Evolutionary conservation across 768 basidiomycete genomes (phyloP).

Genomic region (Boletus coccyginus): DNA sequence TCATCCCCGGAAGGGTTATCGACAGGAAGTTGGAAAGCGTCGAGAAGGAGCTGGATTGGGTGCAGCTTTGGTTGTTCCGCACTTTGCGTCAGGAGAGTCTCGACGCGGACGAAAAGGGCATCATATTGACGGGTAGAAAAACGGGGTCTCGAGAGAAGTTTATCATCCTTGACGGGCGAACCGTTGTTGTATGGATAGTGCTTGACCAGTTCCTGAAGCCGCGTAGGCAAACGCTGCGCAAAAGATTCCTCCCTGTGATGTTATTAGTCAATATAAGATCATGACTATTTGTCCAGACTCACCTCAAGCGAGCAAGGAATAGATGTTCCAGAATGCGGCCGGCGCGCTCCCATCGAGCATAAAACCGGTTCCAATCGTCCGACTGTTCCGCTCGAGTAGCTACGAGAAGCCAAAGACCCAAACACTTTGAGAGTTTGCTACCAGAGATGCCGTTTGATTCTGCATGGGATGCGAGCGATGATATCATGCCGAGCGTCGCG

Average conservation of each 20-base stretch:
- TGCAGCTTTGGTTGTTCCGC: conserved; percentile 42
- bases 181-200: conserved; percentile 58
- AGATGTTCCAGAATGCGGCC: conserved; percentile 75
- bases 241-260: conserved; percentile 54
- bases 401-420: conserved; percentile 72
- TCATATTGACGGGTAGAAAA: conserved; percentile 65
- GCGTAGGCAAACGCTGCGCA: conserved; percentile 57
- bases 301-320: conserved; percentile 74
- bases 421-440: conserved; percentile 70
- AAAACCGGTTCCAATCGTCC: conserved; percentile 66
- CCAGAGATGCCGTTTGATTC: conserved; percentile 74
- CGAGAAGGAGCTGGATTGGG: conserved; percentile 57
- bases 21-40: conserved; percentile 51
- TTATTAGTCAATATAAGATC: conserved; percentile 3
- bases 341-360: conserved; percentile 69
- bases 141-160: conserved; percentile 58
- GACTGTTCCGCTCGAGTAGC: conserved; percentile 43
- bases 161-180: conserved; percentile 32
- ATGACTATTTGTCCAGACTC: conserved; percentile 7
- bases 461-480: conserved; percentile 67
- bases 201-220: conserved; percentile 67
- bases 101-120: conserved; percentile 66
- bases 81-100: conserved; percentile 45
- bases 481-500: conserved; percentile 58
- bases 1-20: conserved; percentile 35